Evolutionary conservation across 306 rosid species (phyloP).

Genomic region (Trichosanthes truncata): DNA sequence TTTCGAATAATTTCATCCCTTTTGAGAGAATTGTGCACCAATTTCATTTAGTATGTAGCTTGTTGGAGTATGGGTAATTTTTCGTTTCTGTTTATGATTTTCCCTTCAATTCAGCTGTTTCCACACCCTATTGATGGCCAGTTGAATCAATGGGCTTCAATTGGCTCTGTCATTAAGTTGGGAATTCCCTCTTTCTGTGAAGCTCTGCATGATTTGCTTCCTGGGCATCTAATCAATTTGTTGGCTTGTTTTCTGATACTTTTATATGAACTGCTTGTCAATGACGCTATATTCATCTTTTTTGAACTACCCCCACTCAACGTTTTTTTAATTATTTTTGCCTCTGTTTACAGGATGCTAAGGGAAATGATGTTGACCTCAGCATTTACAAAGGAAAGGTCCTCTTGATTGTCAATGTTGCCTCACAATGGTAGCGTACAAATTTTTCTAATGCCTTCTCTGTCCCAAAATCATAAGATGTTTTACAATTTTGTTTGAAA

Average conservation of each 20-base stretch:
- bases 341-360: conserved; percentile 61
- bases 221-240: not conserved
- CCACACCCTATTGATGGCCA: not conserved
- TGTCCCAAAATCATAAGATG: not conserved
- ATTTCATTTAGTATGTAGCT: not conserved
- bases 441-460: not conserved
- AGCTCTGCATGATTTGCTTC: not conserved
- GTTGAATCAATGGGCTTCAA: not conserved
- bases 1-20: not conserved
- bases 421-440: conserved; percentile 72
- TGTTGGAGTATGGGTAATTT: not conserved
- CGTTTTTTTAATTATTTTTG: not conserved
- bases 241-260: not conserved
- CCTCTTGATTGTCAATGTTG: conserved; percentile 88
- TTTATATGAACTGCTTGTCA: not conserved
- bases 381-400: conserved; percentile 78
- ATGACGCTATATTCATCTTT: not conserved
- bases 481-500: not conserved
- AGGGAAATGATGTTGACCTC: conserved; percentile 76
- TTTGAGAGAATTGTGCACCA: not conserved
- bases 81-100: not conserved
- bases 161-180: not conserved
- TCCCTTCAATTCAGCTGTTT: not conserved
- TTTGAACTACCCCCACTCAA: not conserved
- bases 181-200: not conserved